Evolutionary conservation across 2,329 filamentous ascomycete genomes (phyloP), one percentile per base, ranked within the genome.

Genomic region (Exophiala sp.): DNA sequence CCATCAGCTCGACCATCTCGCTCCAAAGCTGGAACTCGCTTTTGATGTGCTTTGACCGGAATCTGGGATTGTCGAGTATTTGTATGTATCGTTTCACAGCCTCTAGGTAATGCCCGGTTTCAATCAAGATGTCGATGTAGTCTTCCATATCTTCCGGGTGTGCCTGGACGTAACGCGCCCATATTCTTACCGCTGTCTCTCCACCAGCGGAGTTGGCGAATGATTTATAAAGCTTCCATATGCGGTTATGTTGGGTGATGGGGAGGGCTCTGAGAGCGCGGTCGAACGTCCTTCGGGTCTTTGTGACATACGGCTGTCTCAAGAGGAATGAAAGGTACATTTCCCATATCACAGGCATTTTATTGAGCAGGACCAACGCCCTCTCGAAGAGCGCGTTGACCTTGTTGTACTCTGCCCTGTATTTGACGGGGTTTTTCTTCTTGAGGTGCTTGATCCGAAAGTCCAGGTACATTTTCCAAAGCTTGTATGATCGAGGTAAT

Each of bases 311-410:
- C n/a, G 93, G 93, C 67, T 98, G 93, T 63, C 86, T 82, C 65
- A 91, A 81, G 50, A 98, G 75, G 65, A 98, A 97, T 42, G 79
- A 79, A 55, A 98, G 81, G 66, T 96, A 98, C 82, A 97, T 88
- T 67, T 96, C 90, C 94, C 93, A 98, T 65, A 98, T 93, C 59
- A 82, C 81, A 19, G 94, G 93, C 93, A 98, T 98, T 72, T 98
- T 98, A 72, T 98, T 96, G 55, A 98, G 79, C 34, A 98, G 77
- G 51, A 96, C 87, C 44, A 98, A 73, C 2, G 93, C 90, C 60
- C 88, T 81, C 71, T 98, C 93, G 66, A 95, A 98, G 34, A 97
- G 80, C 46, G 87, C 79, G 67, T 98, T 98, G 66, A 97, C 89
- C 70, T 97, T 98, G 64, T 83, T 79, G 70, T 85, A 97, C 64